Base-by-base conservation (phyloP, 768 basidiomycete species). In the Cyclocybe aegerita region DNA sequence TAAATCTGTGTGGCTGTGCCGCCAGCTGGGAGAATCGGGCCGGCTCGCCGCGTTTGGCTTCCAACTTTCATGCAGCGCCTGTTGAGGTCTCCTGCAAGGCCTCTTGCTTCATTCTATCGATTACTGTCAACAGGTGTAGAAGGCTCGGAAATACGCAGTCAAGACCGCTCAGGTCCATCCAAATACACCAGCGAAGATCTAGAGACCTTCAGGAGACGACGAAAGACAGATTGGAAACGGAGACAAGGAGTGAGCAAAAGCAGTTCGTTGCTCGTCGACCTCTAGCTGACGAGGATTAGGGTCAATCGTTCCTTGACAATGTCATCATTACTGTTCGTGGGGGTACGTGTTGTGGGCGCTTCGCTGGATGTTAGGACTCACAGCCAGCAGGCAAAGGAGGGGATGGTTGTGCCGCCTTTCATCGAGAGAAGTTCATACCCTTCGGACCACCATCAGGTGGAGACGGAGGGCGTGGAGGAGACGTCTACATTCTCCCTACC, bases 361-460 rank as follows among this genome's bases (percentile, higher is more conserved):
- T 29, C 9, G 12, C 45, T 39, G 41, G 30, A 17, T 46, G 39
- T 14, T 36, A 31, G 3, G 44, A 39, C 16, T 53, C 31, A 52
- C 15, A 44, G 50, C 38, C 35, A 39, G 35, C 36, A 90, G 94
- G 93, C 11, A 83, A 79, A 60, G 95, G 95, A 14, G 96, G 96
- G 0, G 76, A 92, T 49, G 96, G 96, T 16, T 91, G 93, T 55
- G 91, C 88, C 16, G 94, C 96, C 4, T 97, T 98, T 60, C 88
- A 94, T 61, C 84, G 92, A 50, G 93, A 96, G 70, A 91, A 92
- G 63, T 93, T 80, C 68, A 82, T 82, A 49, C 81, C 87, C 1
- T 80, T 83, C 53, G 92, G 93, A 0, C 93, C 94, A 0, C 93
- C 96, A 0, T 95, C 93, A 8, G 96, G 96, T 0, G 96, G 95